Evolutionary conservation across 2,329 filamentous ascomycete genomes (phyloP).

Genomic region (Colletotrichum filicis): DNA sequence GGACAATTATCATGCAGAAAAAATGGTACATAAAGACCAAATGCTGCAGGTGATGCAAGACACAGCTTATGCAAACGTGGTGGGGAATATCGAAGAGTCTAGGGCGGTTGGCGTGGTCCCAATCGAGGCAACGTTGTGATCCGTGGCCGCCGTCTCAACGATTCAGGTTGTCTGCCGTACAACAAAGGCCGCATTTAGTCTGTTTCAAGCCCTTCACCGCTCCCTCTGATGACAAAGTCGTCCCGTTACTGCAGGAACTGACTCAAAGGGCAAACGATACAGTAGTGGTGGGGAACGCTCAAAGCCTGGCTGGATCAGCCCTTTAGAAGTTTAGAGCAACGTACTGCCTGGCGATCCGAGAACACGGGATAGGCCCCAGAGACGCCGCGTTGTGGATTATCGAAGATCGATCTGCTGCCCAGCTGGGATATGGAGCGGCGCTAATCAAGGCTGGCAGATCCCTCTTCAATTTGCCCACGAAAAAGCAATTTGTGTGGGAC

Average conservation of each 20-base stretch:
- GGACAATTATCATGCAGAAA: not conserved
- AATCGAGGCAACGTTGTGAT: conserved; percentile 6
- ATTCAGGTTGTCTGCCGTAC: not conserved
- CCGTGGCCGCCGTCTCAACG: conserved; percentile 3
- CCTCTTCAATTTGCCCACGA: not conserved
- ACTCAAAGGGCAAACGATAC: not conserved
- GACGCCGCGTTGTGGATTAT: not conserved
- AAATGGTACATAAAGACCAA: conserved; percentile 3
- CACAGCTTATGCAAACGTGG: not conserved
- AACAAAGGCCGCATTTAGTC: conserved; percentile 27
- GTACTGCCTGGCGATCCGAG: not conserved
- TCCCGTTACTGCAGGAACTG: conserved; percentile 8
- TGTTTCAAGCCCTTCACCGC: conserved; percentile 29
- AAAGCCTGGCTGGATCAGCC: not conserved
- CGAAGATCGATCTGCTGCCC: conserved; percentile 1
- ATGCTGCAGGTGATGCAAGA: not conserved
- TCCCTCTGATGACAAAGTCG: not conserved
- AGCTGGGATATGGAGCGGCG: not conserved
- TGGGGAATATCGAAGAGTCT: not conserved
- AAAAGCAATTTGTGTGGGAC: not conserved
- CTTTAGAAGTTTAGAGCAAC: not conserved
- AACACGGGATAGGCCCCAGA: not conserved
- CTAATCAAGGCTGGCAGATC: conserved; percentile 1
- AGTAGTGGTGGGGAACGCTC: not conserved
- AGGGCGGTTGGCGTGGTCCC: conserved; percentile 4